Percentiles rank a stretch among this genome's conserved stretches.
These are phyloP conservation scores for Psidium guajava DNA, from an alignment of 345 rosid genomes.

Conservation along the genomic window DNA sequence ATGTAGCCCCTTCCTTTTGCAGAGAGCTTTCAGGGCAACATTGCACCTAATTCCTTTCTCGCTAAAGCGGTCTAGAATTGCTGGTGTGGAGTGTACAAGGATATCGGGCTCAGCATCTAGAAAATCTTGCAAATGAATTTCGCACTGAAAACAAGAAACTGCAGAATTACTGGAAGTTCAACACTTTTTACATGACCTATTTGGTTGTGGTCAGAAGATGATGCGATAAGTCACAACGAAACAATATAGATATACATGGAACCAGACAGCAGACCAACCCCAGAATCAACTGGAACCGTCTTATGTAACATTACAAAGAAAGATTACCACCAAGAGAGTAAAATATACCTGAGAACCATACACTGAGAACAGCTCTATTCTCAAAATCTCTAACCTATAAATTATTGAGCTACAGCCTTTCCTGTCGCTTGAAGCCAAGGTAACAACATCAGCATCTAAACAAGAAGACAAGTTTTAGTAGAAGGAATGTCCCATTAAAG, in stretches of 20 bases:
- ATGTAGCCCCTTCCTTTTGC: slow-evolving; percentile 80
- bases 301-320: background rate
- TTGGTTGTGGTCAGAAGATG: background rate
- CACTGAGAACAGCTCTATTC: slow-evolving; percentile 71
- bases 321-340: slow-evolving; percentile 1
- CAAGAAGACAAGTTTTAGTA: background rate
- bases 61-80: slow-evolving; percentile 59
- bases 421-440: slow-evolving; percentile 27
- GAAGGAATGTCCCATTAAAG: background rate
- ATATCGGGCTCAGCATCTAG: slow-evolving; percentile 90
- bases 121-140: slow-evolving; percentile 61
- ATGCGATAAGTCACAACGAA: background rate
- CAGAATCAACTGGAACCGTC: background rate
- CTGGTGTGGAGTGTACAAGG: slow-evolving; percentile 55
- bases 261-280: background rate
- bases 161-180: background rate
- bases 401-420: slow-evolving; percentile 36
- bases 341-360: slow-evolving; percentile 70
- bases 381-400: slow-evolving; percentile 68
- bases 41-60: slow-evolving; percentile 46
- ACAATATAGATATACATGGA: background rate
- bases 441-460: slow-evolving; percentile 47
- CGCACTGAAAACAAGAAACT: slow-evolving; percentile 32
- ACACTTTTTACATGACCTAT: background rate
- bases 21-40: slow-evolving; percentile 71